Evolutionary conservation across 2,329 filamentous ascomycete species (phyloP), one percentile per base, ranked within the genome.

Genomic region (Ceratocystis cacaofunesta): DNA sequence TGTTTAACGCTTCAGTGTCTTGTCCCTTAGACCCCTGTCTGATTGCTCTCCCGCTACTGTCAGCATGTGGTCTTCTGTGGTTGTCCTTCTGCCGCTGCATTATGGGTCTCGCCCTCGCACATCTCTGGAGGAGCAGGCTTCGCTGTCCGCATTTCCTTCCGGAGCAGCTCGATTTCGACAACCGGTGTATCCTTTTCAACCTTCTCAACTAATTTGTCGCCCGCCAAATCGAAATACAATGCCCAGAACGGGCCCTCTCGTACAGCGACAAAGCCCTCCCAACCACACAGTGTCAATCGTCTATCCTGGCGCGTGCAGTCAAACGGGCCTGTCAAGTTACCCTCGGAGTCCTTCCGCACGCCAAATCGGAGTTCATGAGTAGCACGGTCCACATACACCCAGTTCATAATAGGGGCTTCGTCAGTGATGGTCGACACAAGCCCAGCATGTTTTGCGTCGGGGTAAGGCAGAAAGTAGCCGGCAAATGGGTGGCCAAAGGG

Each of bases 381-480:
- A 19, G 76, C 70, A 61, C 73, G 74, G 70, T 80, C 76, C 57
- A 80, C 72, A 66, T 77, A 80, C 68, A 80, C 76, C 78, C 78
- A 80, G 70, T 80, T 80, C 69, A 80, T 72, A 68, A 79, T 75
- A 0, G 78, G 78, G n/a, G 78, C 76, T 15, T 76, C 76, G 62
- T 79, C 75, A 43, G 75, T 78, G 48, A 80, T 79, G 8, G 77
- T 79, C 61, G 76, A 79, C 32, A 80, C 78, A 1, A 80, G 71
- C 3, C 78, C 78, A 46, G 78, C 75, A 55, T 77, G 75, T 30
- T 72, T 67, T n/a, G 75, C 68, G n/a, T 81, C 81, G 2, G 82
- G 81, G 68, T 83, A 84, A 1, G 81, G 80, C 25, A 84, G 73
- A 68, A 78, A 84, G 69, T 85, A 84, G 30, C 82, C 82, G 2